A percentile compares a stretch with the other conserved stretches of the same genome.
phyloP scores from a whole-genome alignment of 306 rosid species.

The Rubus parviflorus region DNA sequence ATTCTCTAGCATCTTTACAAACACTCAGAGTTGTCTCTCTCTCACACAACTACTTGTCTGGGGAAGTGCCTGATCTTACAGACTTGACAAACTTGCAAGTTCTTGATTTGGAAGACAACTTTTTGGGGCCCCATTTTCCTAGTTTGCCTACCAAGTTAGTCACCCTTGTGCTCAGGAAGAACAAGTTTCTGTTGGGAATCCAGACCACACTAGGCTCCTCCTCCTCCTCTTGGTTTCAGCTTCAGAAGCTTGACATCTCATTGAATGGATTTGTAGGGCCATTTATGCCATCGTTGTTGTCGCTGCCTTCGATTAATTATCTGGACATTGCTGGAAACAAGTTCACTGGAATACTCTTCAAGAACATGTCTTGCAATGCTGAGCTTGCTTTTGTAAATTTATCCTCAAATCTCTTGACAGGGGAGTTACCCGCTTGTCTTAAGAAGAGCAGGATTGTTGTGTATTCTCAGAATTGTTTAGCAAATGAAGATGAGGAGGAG shows the following conservation, averaged over 20 bases:
- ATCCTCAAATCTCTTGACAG: slow-evolving; percentile 79
- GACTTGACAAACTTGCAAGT: slow-evolving; percentile 70
- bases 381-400: slow-evolving; percentile 69
- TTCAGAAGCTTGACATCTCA: slow-evolving; percentile 80
- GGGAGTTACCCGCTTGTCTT: slow-evolving; percentile 72
- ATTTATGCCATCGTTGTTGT: slow-evolving; percentile 52
- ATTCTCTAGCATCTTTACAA: slow-evolving; percentile 47
- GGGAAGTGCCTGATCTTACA: slow-evolving; percentile 66
- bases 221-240: slow-evolving; percentile 47
- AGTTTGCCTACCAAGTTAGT: slow-evolving; percentile 54
- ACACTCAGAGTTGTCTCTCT: slow-evolving; percentile 63
- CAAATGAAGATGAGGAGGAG: slow-evolving; percentile 42
- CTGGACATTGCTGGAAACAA: slow-evolving; percentile 73
- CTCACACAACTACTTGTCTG: slow-evolving; percentile 63
- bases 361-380: slow-evolving; percentile 60
- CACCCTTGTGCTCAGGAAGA: slow-evolving; percentile 68
- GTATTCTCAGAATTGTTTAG: slow-evolving; percentile 66
- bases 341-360: slow-evolving; percentile 67
- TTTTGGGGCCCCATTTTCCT: slow-evolving; percentile 80
- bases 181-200: slow-evolving; percentile 55
- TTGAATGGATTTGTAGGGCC: slow-evolving; percentile 77
- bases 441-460: slow-evolving; percentile 31
- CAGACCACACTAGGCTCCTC: slow-evolving; percentile 49
- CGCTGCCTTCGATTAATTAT: slow-evolving; percentile 70
- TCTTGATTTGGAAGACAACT: slow-evolving; percentile 64